Base-by-base conservation (phyloP, 306 rosid genomes). In the Biancaea sappan region DNA sequence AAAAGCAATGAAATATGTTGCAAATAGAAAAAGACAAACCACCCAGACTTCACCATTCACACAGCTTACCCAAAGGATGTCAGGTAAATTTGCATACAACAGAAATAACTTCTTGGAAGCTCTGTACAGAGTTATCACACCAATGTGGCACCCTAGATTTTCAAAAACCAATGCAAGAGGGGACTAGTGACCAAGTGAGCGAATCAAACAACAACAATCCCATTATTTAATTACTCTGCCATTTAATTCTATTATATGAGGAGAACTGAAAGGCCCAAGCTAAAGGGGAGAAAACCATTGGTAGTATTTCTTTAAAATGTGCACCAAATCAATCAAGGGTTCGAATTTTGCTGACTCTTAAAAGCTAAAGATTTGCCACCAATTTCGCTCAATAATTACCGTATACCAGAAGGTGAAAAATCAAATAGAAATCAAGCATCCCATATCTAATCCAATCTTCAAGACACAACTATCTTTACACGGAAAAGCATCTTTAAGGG, bases 271-370 rank as follows among this genome's bases (percentile, higher is more conserved):
- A 77, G 58, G 47, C 22, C 28, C 24, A 32, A n/a, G n/a, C n/a
- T n/a, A n/a, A n/a, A n/a, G n/a, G 35, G 25, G 18, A 11, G 26
- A 43, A 43, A 74, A 43, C 13, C 68, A 43, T 16, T 7, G 35
- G 63, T 9, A 52, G 61, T 24, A 15, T 46, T 28, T 38, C 6
- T 15, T 5, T 2, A 37, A 5, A 22, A 3, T 6, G 54, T n/a
- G n/a, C 46, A 48, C 69, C 44, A 34, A 47, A 76, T 11, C 38
- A 65, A 24, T 12, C 37, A 31, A 57, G 54, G 57, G 72, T 53
- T 61, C 48, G 21, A 14, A 41, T 25, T 43, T 21, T 51, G 26
- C 60, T 54, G 22, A 35, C 32, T 46, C 40, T 16, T 2, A 43
- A 67, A 26, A 53, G 64, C 28, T 15, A 11, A 50, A 66, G 34